Evolutionary conservation across 192 early-diverging fungal species (phyloP).

Genomic region (Gryganskiella cystojenkinii): DNA sequence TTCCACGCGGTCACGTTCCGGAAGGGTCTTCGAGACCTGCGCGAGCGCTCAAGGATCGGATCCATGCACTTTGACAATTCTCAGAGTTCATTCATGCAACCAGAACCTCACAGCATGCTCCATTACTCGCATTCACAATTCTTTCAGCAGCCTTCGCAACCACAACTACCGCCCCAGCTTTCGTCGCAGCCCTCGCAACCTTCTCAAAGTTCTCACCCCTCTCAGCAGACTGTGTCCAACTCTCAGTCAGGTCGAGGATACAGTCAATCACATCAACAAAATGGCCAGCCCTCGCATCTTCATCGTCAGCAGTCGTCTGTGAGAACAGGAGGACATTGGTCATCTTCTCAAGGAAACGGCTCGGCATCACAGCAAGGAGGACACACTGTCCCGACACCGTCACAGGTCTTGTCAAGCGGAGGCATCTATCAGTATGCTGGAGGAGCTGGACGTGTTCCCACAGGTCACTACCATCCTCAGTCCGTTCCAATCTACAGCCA

Average conservation of each 20-base stretch:
- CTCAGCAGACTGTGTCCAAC: constrained; percentile 27
- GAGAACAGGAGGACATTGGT: constrained; percentile 6
- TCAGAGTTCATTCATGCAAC: constrained; percentile 34
- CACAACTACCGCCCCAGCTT: not conserved
- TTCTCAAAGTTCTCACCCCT: constrained; percentile 29
- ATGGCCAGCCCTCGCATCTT: constrained; percentile 20
- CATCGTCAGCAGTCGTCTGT: constrained; percentile 29
- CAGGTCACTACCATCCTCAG: constrained; percentile 11
- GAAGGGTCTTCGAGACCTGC: constrained; percentile 57
- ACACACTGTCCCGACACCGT: constrained; percentile 23
- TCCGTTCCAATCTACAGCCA: not conserved
- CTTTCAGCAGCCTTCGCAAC: constrained; percentile 42
- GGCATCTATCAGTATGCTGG: constrained; percentile 31
- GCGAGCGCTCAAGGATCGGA: constrained; percentile 33
- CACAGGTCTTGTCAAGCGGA: constrained; percentile 32
- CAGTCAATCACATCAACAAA: not conserved
- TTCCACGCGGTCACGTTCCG: constrained; percentile 65
- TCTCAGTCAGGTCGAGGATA: constrained; percentile 23
- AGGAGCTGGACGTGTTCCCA: not conserved
- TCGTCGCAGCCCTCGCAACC: constrained; percentile 33
- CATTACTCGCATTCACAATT: constrained; percentile 33
- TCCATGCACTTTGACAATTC: constrained; percentile 44
- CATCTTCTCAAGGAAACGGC: constrained; percentile 6
- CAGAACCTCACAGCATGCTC: constrained; percentile 32
- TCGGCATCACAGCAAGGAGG: not conserved